phyloP scores from a whole-genome alignment of 2,329 filamentous ascomycete species.

The Coniochaeta hoffmannii region DNA sequence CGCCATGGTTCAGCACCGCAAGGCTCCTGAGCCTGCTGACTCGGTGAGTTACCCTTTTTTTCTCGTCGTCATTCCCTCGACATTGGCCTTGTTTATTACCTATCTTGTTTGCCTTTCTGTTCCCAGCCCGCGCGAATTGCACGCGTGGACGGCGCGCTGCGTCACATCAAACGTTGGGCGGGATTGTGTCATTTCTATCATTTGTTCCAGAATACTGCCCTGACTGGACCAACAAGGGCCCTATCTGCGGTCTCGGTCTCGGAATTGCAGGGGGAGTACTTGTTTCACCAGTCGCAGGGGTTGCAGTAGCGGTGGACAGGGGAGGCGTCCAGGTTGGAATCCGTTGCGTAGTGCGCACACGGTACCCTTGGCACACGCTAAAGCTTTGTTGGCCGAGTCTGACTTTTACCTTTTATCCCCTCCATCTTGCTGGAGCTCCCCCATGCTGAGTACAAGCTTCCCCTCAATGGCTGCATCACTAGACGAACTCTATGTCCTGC shows the following conservation, averaged over 20 bases:
- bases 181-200: background rate
- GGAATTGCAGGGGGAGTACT: slow-evolving; percentile 40
- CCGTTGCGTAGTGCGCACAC: slow-evolving; percentile 15
- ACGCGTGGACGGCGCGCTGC: background rate
- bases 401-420: background rate
- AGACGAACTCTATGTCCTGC: background rate
- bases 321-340: slow-evolving; percentile 13
- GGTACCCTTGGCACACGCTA: background rate
- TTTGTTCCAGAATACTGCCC: background rate
- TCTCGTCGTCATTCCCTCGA: slow-evolving; percentile 3
- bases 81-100: background rate
- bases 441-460: background rate
- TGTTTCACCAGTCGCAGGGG: slow-evolving; percentile 46
- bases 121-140: slow-evolving; percentile 5
- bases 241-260: slow-evolving; percentile 18
- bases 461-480: background rate
- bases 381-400: background rate
- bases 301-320: slow-evolving; percentile 26
- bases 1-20: slow-evolving; percentile 38
- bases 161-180: background rate
- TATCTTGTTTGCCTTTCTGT: background rate
- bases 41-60: slow-evolving; percentile 28
- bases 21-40: slow-evolving; percentile 33
- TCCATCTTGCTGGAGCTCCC: background rate
- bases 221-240: background rate